Percentiles rank a stretch among this genome's conserved stretches.
Evolutionary conservation across 768 basidiomycete species (phyloP).

Genomic region (Tulasnella sp.): DNA sequence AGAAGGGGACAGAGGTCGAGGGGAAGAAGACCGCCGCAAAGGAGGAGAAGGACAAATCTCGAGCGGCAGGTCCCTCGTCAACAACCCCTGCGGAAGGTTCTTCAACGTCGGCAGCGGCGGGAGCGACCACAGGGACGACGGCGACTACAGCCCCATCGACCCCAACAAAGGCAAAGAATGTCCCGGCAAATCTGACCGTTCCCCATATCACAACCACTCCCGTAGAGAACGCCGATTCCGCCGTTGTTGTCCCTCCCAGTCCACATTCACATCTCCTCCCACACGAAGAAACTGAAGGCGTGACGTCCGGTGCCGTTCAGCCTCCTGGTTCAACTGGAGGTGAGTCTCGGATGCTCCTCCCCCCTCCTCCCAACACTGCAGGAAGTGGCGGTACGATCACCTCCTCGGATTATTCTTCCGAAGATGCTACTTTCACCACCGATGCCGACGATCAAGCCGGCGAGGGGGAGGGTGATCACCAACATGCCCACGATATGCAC

Average conservation of each 20-base stretch:
- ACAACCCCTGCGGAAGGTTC: neutral
- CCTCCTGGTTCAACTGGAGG: constrained; percentile 77
- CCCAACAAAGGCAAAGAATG: neutral
- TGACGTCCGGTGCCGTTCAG: constrained; percentile 89
- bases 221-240: constrained; percentile 4
- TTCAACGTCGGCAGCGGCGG: neutral
- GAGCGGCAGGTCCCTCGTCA: constrained; percentile 5
- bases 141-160: neutral
- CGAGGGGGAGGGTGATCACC: constrained; percentile 26
- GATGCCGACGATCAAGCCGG: constrained; percentile 58
- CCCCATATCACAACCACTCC: neutral
- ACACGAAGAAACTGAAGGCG: constrained; percentile 73
- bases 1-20: constrained; percentile 8
- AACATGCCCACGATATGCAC: constrained; percentile 31
- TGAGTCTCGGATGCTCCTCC: constrained; percentile 37
- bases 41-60: constrained; percentile 13
- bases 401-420: constrained; percentile 42
- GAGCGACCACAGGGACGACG: neutral
- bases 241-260: constrained; percentile 31
- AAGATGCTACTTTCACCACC: constrained; percentile 62
- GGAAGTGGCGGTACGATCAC: constrained; percentile 21
- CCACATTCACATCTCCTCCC: constrained; percentile 46
- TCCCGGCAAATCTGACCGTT: constrained; percentile 11
- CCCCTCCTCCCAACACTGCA: constrained; percentile 33
- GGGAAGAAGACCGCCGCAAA: constrained; percentile 5